Percentiles rank a stretch among this genome's conserved stretches.
Evolutionary conservation across 164 flowering plant genomes (phyloP).

Genomic region (Piper betle): DNA sequence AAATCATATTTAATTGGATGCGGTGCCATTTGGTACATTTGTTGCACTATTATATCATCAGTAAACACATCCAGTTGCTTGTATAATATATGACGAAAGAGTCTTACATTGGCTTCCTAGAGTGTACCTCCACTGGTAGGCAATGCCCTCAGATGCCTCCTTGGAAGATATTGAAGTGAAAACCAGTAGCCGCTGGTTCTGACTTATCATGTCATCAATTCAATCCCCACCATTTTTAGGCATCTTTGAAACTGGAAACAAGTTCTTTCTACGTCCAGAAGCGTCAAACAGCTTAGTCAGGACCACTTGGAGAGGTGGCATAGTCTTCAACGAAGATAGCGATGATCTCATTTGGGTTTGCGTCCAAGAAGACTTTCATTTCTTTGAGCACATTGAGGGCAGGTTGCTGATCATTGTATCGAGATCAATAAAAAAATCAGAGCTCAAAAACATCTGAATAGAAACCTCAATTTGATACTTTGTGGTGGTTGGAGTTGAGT

Average conservation of each 20-base stretch:
- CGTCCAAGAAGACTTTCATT: conserved; percentile 43
- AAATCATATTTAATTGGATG: no score
- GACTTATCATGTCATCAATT: conserved; percentile 54
- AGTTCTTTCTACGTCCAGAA: conserved; percentile 62
- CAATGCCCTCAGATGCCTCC: conserved; percentile 87
- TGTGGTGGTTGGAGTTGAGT: background rate
- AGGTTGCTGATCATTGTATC: conserved; percentile 46
- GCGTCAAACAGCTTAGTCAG: conserved; percentile 61
- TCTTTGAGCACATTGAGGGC: conserved; percentile 56
- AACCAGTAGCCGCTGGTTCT: conserved; percentile 75
- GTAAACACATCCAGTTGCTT: background rate
- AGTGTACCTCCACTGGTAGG: conserved; percentile 73
- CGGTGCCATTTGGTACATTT: background rate
- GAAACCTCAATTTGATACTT: background rate
- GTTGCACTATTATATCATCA: background rate
- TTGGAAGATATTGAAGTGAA: conserved; percentile 71
- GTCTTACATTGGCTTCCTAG: conserved; percentile 90
- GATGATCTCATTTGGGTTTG: conserved; percentile 55
- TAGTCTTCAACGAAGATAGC: conserved; percentile 76
- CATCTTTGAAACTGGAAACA: conserved; percentile 85
- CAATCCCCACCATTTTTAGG: conserved; percentile 75
- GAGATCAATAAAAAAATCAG: conserved; percentile 3
- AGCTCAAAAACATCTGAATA: background rate
- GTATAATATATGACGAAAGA: no score
- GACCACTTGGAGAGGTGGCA: conserved; percentile 63